These are phyloP conservation scores for Aspergillus cavernicola DNA, from an alignment of 495 filamentous ascomycete genomes.

Conservation along the genomic window DNA sequence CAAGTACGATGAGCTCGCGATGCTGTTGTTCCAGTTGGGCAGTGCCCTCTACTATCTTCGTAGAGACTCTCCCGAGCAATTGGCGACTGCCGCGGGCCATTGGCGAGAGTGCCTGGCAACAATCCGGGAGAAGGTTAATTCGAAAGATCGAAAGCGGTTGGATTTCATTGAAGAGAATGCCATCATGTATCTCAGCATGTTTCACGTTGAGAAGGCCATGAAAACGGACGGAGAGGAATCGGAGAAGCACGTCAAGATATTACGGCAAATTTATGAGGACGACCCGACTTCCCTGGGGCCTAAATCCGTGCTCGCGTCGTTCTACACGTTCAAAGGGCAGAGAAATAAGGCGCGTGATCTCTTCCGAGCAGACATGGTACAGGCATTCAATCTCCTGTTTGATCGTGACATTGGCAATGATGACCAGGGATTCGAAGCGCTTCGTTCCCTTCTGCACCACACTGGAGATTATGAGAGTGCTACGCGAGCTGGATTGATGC, in stretches of 20 bases:
- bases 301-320: no score
- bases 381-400: conserved; percentile 10
- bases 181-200: background rate
- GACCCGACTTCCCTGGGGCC: no score
- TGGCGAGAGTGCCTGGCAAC: conserved; percentile 3
- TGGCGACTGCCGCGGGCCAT: background rate
- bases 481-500: background rate
- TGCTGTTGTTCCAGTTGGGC: conserved; percentile 1
- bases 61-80: background rate
- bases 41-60: conserved; percentile 4
- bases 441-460: background rate
- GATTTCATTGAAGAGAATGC: background rate
- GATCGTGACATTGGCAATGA: conserved; percentile 12
- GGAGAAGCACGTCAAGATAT: background rate
- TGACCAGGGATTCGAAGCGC: background rate
- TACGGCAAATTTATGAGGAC: background rate
- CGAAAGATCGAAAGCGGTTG: background rate
- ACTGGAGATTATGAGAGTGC: conserved; percentile 13
- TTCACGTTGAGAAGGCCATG: background rate
- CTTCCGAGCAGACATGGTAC: no score
- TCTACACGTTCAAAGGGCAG: no score
- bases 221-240: background rate
- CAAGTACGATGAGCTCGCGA: conserved; percentile 1
- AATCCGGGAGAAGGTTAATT: background rate
- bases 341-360: no score